Percentiles rank a stretch among this genome's conserved stretches.
phyloP scores from a whole-genome alignment of 306 rosid genomes.

The Nissolia schottii region DNA sequence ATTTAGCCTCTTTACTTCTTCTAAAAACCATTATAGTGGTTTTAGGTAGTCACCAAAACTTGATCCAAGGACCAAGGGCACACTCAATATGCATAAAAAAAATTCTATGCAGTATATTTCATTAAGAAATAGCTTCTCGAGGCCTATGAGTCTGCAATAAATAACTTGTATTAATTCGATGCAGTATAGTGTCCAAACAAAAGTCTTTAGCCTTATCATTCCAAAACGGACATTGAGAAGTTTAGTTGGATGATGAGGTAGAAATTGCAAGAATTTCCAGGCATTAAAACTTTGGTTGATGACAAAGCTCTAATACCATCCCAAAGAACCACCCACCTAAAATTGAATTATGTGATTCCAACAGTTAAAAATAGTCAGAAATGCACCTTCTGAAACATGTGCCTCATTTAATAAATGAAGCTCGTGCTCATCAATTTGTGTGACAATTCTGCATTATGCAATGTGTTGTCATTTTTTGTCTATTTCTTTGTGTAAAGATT shows the following conservation, averaged over 20 bases:
- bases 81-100: neutral
- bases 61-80: neutral
- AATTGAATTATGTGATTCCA: neutral
- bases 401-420: neutral
- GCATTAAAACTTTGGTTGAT: neutral
- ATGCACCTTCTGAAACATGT: neutral
- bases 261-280: neutral
- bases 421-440: neutral
- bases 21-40: neutral
- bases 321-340: neutral
- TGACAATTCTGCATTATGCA: neutral
- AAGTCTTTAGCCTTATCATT: neutral
- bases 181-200: neutral
- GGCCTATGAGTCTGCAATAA: neutral
- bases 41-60: neutral
- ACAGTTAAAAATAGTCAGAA: neutral
- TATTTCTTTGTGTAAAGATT: neutral
- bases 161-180: neutral
- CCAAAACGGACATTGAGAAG: neutral
- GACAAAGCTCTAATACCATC: neutral
- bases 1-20: neutral
- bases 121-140: neutral
- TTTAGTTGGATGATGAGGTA: neutral
- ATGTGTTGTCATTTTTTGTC: neutral
- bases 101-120: neutral